Conservation (phyloP, 1,284 basidiomycete species). For the Coniferiporia sulphurascens region DNA sequence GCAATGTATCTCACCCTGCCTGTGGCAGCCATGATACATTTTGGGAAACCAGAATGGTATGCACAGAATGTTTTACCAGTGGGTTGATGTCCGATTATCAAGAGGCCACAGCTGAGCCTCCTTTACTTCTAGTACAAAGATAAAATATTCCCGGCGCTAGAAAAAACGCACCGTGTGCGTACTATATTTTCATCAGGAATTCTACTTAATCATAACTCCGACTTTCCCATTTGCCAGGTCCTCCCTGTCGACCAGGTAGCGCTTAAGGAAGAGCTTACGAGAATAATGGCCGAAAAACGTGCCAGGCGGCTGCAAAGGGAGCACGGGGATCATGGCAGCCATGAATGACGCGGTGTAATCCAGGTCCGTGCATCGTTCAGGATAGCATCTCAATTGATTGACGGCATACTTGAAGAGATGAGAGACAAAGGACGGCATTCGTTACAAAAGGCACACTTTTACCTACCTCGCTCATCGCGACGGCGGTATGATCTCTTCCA, state of each 20-base stretch:
- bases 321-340: constrained; percentile 17
- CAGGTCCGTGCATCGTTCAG: not conserved
- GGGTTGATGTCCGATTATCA: constrained; percentile 27
- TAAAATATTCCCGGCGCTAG: constrained; percentile 59
- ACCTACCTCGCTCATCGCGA: not conserved
- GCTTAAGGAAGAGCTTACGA: constrained; percentile 61
- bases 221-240: constrained; percentile 32
- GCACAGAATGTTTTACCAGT: constrained; percentile 75
- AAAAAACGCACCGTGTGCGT: constrained; percentile 49
- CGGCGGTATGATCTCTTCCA: not conserved
- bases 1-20: constrained; percentile 87
- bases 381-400: too few relatives aligned
- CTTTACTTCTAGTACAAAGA: constrained; percentile 60
- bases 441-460: not conserved
- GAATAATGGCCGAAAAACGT: constrained; percentile 60
- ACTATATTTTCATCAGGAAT: not conserved
- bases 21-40: constrained; percentile 78
- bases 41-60: constrained; percentile 90
- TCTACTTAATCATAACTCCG: constrained; percentile 7
- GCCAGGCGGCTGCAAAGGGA: constrained; percentile 38
- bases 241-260: constrained; percentile 61
- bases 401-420: too few relatives aligned
- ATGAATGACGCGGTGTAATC: too few relatives aligned
- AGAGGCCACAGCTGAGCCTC: not conserved
- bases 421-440: too few relatives aligned